Evolutionary conservation across 345 rosid species (phyloP), one percentile per base, ranked within the genome.

Genomic region (Sonneratia caseolaris): DNA sequence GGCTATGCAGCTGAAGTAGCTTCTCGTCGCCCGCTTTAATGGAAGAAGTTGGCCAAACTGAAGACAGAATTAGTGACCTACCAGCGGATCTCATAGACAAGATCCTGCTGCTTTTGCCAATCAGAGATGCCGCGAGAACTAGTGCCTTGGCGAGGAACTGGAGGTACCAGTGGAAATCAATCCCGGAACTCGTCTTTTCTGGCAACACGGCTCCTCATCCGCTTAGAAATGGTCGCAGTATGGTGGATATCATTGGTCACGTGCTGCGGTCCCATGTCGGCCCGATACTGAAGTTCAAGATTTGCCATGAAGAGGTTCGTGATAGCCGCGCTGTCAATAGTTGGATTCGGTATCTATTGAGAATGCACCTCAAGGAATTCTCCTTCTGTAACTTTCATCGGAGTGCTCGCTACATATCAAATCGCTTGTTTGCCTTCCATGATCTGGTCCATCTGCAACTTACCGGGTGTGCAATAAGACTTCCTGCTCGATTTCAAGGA

Each of bases 121-220:
- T 72, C 21, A 72, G 42, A 24, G 75, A 72, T 1, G 49, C 12
- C 18, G 75, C 37, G 12, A 72, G 70, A 66, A 72, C 75, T 32
- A 72, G 70, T 36, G 27, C 65, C 36, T 49, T 72, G 36, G 64
- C 75, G 5, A 65, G 18, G 22, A 72, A 65, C 62, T 72, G 70
- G 75, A 65, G 75, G 48, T 65, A 64, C 64, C 48, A 48, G 49
- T 72, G 72, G 65, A 22, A 64, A 22, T 51, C 65, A 1, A n/a
- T 55, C 56, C 37, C 66, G 5, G 36, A 56, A 7, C 51, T 70
- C 21, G 66, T 70, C 32, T 70, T 70, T 56, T 24, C 55, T 22
- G 37, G 27, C 8, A 19, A 27, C 32, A 27, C 5, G 37, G 37
- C 8, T 16, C n/a, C 7, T 21, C 5, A 56, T 19, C 62, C 27